phyloP scores from a whole-genome alignment of 768 basidiomycete species.

The Fomitopsis pulvina region DNA sequence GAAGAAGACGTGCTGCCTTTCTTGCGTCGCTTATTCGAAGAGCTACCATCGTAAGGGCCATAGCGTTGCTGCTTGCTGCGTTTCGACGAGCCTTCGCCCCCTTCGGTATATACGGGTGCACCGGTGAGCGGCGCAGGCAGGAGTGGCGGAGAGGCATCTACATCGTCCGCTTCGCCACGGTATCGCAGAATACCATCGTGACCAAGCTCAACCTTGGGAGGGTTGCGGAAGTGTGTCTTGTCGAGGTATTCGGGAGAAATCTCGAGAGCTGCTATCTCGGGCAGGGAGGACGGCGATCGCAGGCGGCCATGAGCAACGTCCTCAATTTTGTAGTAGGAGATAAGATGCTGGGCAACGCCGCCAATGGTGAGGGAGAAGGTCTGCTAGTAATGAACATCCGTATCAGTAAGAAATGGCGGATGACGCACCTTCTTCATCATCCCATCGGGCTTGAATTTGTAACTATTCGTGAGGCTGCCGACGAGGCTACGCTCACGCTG shows the following conservation, averaged over 20 bases:
- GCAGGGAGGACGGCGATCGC: constrained; percentile 79
- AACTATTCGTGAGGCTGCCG: constrained; percentile 87
- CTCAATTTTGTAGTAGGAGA: constrained; percentile 90
- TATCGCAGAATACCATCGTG: constrained; percentile 79
- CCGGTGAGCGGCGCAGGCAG: constrained; percentile 20
- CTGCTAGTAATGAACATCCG: constrained; percentile 31
- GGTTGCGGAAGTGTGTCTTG: constrained; percentile 86
- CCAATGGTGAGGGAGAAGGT: constrained; percentile 86
- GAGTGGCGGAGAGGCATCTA: constrained; percentile 26
- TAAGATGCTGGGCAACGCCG: constrained; percentile 85
- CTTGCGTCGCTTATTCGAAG: constrained; percentile 19
- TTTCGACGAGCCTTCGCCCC: constrained; percentile 16
- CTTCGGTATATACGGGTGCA: constrained; percentile 14
- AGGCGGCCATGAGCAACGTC: constrained; percentile 88
- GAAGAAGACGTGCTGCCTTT: constrained; percentile 16
- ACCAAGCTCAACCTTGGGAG: constrained; percentile 83
- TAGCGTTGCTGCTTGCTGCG: constrained; percentile 25
- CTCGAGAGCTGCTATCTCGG: constrained; percentile 80
- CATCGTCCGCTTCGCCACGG: constrained; percentile 75
- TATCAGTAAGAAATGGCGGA: background rate
- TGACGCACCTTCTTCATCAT: constrained; percentile 91
- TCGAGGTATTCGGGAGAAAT: constrained; percentile 86
- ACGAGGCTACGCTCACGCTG: constrained; percentile 76
- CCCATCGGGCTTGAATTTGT: constrained; percentile 89
- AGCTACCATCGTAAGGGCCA: constrained; percentile 23